A percentile compares a stretch with the other conserved stretches of the same genome.
Conservation (phyloP, 305 asterid genomes). For the Rubia peregrina region DNA sequence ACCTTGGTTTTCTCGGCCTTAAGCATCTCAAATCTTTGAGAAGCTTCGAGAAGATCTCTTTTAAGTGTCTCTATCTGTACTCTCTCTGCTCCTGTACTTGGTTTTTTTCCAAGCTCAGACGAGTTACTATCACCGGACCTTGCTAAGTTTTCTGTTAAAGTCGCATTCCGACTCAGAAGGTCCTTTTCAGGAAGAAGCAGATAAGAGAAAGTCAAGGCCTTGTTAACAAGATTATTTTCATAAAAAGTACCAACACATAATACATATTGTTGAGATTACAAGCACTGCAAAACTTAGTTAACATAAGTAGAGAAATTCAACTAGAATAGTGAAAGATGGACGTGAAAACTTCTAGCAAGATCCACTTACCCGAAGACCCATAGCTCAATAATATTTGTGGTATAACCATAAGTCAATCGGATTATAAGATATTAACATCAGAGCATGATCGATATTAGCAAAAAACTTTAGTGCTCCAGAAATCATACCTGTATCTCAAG, state of each 20-base stretch:
- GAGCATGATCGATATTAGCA: background rate
- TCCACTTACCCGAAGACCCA: too few relatives aligned
- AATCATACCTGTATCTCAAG: conserved; percentile 76
- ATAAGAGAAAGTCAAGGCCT: background rate
- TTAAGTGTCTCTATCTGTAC: conserved; percentile 61
- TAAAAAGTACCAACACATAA: too few relatives aligned
- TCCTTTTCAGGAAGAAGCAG: conserved; percentile 37
- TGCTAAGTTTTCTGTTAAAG: conserved; percentile 70
- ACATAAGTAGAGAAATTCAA: too few relatives aligned
- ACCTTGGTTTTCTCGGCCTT: conserved; percentile 59
- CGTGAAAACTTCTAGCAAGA: too few relatives aligned
- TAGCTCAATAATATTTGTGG: background rate
- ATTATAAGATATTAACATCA: background rate
- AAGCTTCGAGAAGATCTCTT: conserved; percentile 59
- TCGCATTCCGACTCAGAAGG: conserved; percentile 72
- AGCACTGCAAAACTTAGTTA: too few relatives aligned
- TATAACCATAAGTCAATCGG: background rate
- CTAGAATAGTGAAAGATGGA: too few relatives aligned
- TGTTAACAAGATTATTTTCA: background rate
- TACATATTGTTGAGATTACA: background rate
- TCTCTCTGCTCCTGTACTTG: conserved; percentile 58
- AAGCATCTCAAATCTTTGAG: conserved; percentile 56
- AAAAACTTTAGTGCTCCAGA: background rate
- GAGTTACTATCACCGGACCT: conserved; percentile 53
- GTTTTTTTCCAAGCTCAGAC: conserved; percentile 42